A percentile compares a stretch with the other conserved stretches of the same genome.
These are phyloP conservation scores for Trebouxiophyceae sp. DNA, from an alignment of 163 green algal genomes.

Conservation along the genomic window DNA sequence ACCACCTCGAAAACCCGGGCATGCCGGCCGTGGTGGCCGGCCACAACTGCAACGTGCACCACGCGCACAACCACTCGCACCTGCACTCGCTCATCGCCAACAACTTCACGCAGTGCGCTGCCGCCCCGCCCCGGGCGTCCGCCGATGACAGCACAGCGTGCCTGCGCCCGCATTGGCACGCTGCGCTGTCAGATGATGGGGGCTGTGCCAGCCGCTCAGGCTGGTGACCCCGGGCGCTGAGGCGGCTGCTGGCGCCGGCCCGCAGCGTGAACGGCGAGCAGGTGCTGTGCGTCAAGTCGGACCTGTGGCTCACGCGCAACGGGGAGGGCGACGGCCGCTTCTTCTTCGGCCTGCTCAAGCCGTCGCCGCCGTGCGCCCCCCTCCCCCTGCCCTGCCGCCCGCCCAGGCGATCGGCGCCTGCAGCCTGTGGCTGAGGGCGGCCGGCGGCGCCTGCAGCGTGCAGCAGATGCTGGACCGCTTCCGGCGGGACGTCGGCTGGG, in stretches of 20 bases:
- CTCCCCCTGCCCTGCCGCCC: no score
- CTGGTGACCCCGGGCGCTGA: no score
- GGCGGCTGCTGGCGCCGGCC: no score
- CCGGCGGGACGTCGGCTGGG: not conserved
- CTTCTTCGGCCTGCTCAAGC: not conserved
- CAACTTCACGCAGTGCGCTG: not conserved
- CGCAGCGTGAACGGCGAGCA: not conserved
- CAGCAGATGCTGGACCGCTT: not conserved
- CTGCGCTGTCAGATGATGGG: no score
- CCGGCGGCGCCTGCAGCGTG: not conserved
- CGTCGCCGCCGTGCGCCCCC: not conserved
- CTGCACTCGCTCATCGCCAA: not conserved
- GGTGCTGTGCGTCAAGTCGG: not conserved
- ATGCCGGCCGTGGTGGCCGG: not conserved
- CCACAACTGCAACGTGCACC: not conserved
- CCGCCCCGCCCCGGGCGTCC: no score
- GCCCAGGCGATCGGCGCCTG: no score
- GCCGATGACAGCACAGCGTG: no score
- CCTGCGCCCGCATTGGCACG: no score
- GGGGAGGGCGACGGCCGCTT: not conserved
- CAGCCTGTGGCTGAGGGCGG: not conserved
- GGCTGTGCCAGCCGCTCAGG: no score
- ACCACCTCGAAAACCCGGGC: not conserved
- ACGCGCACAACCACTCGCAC: not conserved
- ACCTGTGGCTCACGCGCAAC: not conserved